Evolutionary conservation across 1,139 yeast species (phyloP), one percentile per base, ranked within the genome.

Genomic region (Hyphopichia burtonii): DNA sequence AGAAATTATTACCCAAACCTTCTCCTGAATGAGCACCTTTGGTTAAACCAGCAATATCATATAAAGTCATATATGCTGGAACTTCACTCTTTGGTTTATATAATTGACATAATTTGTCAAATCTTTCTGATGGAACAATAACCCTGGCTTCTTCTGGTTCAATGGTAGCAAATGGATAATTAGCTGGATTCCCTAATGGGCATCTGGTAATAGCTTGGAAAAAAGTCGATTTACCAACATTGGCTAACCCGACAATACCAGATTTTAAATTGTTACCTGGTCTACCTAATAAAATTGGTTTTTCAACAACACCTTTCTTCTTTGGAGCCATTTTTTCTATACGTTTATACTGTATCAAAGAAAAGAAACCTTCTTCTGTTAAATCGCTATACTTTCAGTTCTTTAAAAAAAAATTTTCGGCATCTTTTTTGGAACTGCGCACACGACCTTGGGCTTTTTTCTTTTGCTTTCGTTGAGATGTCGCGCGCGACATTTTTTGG

Each of bases 111-210:
- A 89, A 76, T 57, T 75, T 77, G 60, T 90, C 95, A 61, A 93
- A 84, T 66, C 96, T 83, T 50, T 87, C 79, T 37, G 97, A 90
- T 54, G 99, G 99, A 44, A 93, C 99, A 59, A 86, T 84, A 47
- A 91, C 96, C 67, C 96, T 81, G 41, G 99, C 98, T 74, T 93
- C 99, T 75, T 93, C 99, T 40, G 99, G 99, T 57, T 93, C 99
- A 68, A 93, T 93, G 47, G 99, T 93, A 44, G 99, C 99, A 63
- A 91, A 93, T 31, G 99, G 99, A 65, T 91, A 93, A 69, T 93
- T 93, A 50, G 98, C 99, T 47, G 99, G 98, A 72, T 91, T 93
- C 58, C 99, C 99, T 58, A 93, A 78, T 44, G 96, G 95, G 61
- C 90, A 90, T 71, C 83, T 82, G 53, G 94, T 86, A 57, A 86